Evolutionary conservation across 2,329 filamentous ascomycete species (phyloP), one percentile per base, ranked within the genome.

Genomic region (Beauveria asiatica): DNA sequence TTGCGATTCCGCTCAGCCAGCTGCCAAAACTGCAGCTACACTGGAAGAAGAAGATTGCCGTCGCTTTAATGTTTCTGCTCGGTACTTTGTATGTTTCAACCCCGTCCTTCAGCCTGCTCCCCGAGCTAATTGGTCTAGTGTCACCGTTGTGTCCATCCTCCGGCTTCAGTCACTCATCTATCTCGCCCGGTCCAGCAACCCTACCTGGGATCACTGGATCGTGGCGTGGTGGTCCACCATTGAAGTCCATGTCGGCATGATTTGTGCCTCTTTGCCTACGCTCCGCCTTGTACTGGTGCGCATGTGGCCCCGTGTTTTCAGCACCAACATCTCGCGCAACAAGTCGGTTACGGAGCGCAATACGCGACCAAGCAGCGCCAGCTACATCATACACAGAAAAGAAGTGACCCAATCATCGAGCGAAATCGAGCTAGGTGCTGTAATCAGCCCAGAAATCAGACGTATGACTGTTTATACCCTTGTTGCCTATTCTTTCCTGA

Each of bases 31-130:
- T 82, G 8, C 73, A 75, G 6, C 62, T 82, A 27, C 73, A 75
- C 57, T 77, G 73, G 70, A 77, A 74, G 65, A 80, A 78, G 69
- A 82, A 80, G 69, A 48, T 77, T 30, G 73, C 77, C 21, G 74
- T 82, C 3, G 70, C 70, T 4, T 60, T 80, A 60, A 81, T 83
- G 78, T 82, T 83, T 61, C 71, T 73, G 13, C 73, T 82, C 11
- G 80, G 80, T 11, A 69, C 73, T 19, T 77, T 79, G 74, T 75
- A 65, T 67, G 74, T 71, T 33, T 13, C 4, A 46, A 23, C 11
- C 16, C 11, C 21, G 11, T 13, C n/a, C 3, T 9, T 19, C 19
- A 9, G 5, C 16, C 16, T 25, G 19, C 19, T 23, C 3, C 30
- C 17, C 10, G 6, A 13, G 16, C 58, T 55, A 45, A 54, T 37